These are phyloP conservation scores for Beauveria pseudobassiana DNA, from an alignment of 2,329 filamentous ascomycete species.

Conservation along the genomic window DNA sequence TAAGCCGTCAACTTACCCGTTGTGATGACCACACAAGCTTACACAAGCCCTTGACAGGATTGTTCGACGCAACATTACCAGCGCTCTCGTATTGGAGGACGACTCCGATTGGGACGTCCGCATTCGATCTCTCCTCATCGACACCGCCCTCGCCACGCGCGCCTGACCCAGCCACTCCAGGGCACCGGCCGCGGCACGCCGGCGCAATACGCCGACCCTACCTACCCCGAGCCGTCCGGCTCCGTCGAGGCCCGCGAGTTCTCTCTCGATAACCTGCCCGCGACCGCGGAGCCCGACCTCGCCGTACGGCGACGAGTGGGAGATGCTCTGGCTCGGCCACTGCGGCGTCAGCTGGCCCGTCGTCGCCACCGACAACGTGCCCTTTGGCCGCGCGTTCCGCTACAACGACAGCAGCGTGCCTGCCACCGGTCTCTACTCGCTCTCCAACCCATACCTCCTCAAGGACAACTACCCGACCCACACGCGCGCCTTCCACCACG, in stretches of 20 bases:
- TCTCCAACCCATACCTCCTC: conserved; percentile 24
- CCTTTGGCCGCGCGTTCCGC: conserved; percentile 22
- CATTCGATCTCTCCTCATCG: conserved; percentile 37
- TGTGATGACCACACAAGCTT: background rate
- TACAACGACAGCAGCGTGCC: conserved; percentile 28
- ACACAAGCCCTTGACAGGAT: conserved; percentile 20
- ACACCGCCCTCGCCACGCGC: conserved; percentile 27
- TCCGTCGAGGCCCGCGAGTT: conserved; percentile 8
- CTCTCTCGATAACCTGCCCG: conserved; percentile 8
- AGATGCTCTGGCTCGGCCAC: conserved; percentile 43
- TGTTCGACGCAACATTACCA: conserved; percentile 33
- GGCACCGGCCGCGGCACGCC: background rate
- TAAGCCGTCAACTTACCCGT: conserved; percentile 10
- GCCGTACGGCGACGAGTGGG: conserved; percentile 41
- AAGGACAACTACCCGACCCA: conserved; percentile 25
- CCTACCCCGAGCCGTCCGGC: conserved; percentile 13
- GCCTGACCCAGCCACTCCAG: conserved; percentile 23
- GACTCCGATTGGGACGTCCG: conserved; percentile 49
- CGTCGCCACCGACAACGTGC: conserved; percentile 12
- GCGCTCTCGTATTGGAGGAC: conserved; percentile 45
- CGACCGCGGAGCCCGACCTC: conserved; percentile 19
- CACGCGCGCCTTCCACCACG: conserved; percentile 34
- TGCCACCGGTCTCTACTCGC: conserved; percentile 19
- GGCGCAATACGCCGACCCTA: conserved; percentile 16
- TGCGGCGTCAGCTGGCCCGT: conserved; percentile 29